phyloP scores from a whole-genome alignment of 2,329 filamentous ascomycete genomes.

The Colletotrichum paranaense region DNA sequence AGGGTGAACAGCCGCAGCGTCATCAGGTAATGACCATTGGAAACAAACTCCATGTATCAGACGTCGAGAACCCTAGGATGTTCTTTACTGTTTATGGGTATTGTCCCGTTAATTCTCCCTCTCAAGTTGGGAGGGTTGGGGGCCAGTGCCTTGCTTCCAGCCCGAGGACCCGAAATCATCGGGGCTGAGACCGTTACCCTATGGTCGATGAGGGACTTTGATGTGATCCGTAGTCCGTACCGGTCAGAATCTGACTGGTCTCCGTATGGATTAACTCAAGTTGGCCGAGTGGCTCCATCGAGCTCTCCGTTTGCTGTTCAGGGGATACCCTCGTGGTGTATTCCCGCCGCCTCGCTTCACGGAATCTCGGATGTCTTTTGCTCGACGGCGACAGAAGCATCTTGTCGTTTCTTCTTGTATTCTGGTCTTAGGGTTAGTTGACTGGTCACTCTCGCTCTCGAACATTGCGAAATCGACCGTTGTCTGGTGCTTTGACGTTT shows the following conservation, averaged over 20 bases:
- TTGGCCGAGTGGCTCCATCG: neutral
- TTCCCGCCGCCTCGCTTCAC: neutral
- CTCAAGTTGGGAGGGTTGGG: neutral
- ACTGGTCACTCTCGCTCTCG: neutral
- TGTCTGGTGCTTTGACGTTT: neutral
- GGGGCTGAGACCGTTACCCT: neutral
- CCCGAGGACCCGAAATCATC: neutral
- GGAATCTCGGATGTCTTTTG: slow-evolving; percentile 13
- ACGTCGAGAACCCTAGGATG: neutral
- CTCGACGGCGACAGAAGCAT: neutral
- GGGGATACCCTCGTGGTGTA: slow-evolving; percentile 8
- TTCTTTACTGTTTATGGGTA: neutral
- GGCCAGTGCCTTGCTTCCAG: neutral
- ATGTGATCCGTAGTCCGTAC: slow-evolving; percentile 1
- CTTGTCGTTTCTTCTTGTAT: neutral
- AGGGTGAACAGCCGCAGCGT: neutral
- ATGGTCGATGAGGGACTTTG: neutral
- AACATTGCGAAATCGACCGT: neutral
- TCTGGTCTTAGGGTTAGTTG: neutral
- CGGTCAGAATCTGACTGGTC: neutral
- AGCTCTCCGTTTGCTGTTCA: neutral
- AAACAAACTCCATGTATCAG: neutral
- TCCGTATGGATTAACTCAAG: neutral
- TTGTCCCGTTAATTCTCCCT: neutral
- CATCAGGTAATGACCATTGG: slow-evolving; percentile 1